Evolutionary conservation across 2,329 filamentous ascomycete species (phyloP), one percentile per base, ranked within the genome.

Genomic region (Clonostachys byssicola): DNA sequence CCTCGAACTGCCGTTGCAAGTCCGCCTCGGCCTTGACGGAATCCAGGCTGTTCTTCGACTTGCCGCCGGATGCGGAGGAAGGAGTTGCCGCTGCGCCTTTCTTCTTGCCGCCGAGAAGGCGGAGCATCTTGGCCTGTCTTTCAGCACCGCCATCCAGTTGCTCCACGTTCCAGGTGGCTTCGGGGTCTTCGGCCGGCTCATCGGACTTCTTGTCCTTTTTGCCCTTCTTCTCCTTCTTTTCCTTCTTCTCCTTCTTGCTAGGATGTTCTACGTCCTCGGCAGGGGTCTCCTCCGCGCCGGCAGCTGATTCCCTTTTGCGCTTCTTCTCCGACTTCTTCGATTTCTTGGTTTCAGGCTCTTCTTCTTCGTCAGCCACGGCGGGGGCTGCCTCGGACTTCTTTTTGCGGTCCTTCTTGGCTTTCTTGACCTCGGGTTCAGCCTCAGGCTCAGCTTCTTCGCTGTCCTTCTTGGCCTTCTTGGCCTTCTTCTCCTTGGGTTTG

Each of bases 1-100:
- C 64, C 50, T 80, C 72, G 50, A 78, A 83, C 55, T 83, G 80
- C 49, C 70, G 70, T 60, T 80, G 76, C 18, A 83, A 71, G 41
- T 81, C 77, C 30, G 69, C 67, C 52, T 79, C 72, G 33, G 74
- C 70, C 52, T 69, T 66, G 48, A 56, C 65, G 36, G 60, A 68
- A 51, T 63, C 58, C 55, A 51, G 53, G 54, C 63, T 46, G 52
- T 23, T 17, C 16, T 43, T 44, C 43, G 51, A 48, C 42, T 51
- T 50, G 40, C 45, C 45, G 34, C 47, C 51, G 33, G 44, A 46
- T 14, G 42, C 12, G 18, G 23, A 56, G 44, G 56, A 46, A 20
- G 43, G 36, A 33, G 40, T 38, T 41, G 49, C 46, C 12, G 53
- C 49, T 3, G 54, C 61, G 17, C 66, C 64, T 20, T 64, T 64